Evolutionary conservation across 2,329 filamentous ascomycete genomes (phyloP), one percentile per base, ranked within the genome.

Genomic region (Chaetoscypha palmicola): DNA sequence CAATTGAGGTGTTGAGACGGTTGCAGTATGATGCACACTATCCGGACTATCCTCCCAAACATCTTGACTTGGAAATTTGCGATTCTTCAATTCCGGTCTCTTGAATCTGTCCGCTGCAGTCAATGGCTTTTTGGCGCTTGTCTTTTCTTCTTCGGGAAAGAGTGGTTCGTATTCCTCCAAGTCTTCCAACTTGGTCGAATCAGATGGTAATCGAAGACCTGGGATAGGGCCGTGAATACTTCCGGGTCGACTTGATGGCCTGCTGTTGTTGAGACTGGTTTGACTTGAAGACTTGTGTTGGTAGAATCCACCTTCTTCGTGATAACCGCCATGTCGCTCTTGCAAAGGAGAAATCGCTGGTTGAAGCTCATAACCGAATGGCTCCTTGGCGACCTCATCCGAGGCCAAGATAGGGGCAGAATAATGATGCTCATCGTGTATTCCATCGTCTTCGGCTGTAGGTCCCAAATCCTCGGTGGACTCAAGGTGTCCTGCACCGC

Each of bases 41-140:
- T 81, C 84, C 3, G 94, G 92, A 0, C 88, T 83, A 63, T 98
- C 94, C 68, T 98, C 92, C 92, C 92, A 98, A 31, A 97, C 79
- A 62, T 98, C 92, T 62, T 90, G 85, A 64, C 90, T 96, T 1
- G 92, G 92, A 65, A 98, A 98, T 49, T 83, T 83, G 51, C 79
- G 77, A 48, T 74, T 68, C 51, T 78, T 72, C 43, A 69, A 49
- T 30, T 73, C 69, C 4, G 71, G 68, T 28, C 70, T 68, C 62
- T 77, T 79, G 53, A 79, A 68, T 51, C 73, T 73, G 46, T 79
- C 72, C 23, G 68, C 67, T 23, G 71, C 66, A n/a, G 71, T 71
- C 38, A 72, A 60, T 7, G 68, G 69, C 51, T 73, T 72, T 39
- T 67, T 64, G 14, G 56, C 53, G 16, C 61, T 53, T 20, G 73